phyloP scores from a whole-genome alignment of 257 asterid genomes.

The Ocimum tenuiflorum region DNA sequence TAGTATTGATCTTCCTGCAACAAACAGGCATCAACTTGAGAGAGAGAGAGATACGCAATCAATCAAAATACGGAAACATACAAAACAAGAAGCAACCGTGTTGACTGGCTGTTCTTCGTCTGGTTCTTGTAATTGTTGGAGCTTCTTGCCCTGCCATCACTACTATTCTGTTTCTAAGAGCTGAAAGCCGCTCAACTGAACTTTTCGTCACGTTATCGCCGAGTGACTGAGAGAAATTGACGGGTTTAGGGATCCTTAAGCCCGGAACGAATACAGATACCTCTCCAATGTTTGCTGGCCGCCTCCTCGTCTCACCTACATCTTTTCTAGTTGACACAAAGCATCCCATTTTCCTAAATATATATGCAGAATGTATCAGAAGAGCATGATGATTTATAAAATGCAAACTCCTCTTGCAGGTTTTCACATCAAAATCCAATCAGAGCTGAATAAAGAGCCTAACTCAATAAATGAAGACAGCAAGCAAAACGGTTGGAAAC shows the following conservation, averaged over 20 bases:
- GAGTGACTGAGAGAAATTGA: constrained; percentile 56
- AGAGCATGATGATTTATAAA: no score
- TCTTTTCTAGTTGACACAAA: constrained; percentile 64
- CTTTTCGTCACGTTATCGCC: constrained; percentile 50
- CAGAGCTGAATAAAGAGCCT: neutral
- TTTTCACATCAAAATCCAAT: constrained; percentile 25
- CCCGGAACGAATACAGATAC: constrained; percentile 92
- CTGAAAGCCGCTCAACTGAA: constrained; percentile 79
- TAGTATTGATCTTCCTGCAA: constrained; percentile 79
- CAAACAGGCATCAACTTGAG: constrained; percentile 28
- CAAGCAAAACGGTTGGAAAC: constrained; percentile 54
- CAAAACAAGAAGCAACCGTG: constrained; percentile 47
- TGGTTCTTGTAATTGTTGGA: constrained; percentile 83
- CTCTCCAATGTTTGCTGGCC: constrained; percentile 89
- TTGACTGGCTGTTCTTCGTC: constrained; percentile 74
- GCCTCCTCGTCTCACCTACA: constrained; percentile 64
- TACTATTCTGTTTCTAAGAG: constrained; percentile 86
- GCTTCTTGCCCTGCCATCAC: constrained; percentile 97
- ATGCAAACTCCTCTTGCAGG: neutral
- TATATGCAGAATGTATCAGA: neutral
- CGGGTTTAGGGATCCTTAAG: constrained; percentile 78
- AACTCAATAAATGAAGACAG: constrained; percentile 44
- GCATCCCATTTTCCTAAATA: constrained; percentile 64
- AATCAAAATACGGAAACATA: no score
- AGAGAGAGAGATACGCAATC: no score